Evolutionary conservation across 495 filamentous ascomycete species (phyloP), one percentile per base, ranked within the genome.

Genomic region (Lophiotrema nucula): DNA sequence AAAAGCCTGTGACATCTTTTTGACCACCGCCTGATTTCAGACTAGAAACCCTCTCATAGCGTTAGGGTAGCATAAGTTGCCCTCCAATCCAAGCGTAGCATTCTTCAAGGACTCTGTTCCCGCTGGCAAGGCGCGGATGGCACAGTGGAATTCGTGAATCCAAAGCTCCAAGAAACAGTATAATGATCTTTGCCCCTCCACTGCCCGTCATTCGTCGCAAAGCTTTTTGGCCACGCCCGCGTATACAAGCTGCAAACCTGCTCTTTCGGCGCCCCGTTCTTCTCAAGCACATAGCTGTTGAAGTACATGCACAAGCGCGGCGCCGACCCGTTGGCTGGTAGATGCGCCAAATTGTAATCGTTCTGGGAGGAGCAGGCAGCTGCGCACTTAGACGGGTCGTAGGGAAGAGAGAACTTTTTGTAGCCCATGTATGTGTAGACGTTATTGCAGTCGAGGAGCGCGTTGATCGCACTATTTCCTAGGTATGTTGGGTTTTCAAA

Each of bases 121-220:
- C n/a, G n/a, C n/a, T n/a, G n/a, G n/a, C n/a, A n/a, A n/a, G n/a
- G n/a, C n/a, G n/a, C n/a, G n/a, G n/a, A n/a, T n/a, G n/a, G n/a
- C n/a, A n/a, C n/a, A n/a, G n/a, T n/a, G n/a, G n/a, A n/a, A n/a
- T n/a, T n/a, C n/a, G n/a, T n/a, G n/a, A n/a, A n/a, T 15, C 39
- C 39, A 8, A 10, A 43, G 18, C 39, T 43, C 8, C 18, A 10
- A 10, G 46, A 48, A 28, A 28, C 16, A 13, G 22, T 33, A 48
- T 27, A 27, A 15, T 48, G 22, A 18, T 48, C 46, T n/a, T 28
- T 4, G 24, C 46, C 26, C 46, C 26, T 25, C 3, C 16, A 48
- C 24, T 48, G 23, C 22, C 46, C 46, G 11, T 28, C 8, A 48
- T 48, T 48, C 11, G 46, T 48, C 2, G 46, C 46, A n/a, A 27